Percentiles rank a stretch among this genome's conserved stretches.
phyloP scores from a whole-genome alignment of 2,329 filamentous ascomycete genomes.

The Periconia digitata region DNA sequence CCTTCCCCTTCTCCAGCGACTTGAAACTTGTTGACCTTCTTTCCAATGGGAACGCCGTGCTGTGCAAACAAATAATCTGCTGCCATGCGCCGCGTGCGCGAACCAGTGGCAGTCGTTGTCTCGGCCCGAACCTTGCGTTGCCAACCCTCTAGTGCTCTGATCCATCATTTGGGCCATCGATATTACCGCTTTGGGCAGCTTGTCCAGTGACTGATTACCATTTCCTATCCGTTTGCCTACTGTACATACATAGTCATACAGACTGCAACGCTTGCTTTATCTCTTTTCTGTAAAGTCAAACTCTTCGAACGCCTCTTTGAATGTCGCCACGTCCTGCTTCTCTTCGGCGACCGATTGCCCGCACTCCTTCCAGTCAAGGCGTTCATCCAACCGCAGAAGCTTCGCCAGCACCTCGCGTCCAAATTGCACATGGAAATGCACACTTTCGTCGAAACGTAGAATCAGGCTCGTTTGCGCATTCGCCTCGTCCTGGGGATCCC shows the following conservation, averaged over 20 bases:
- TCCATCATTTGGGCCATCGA: conserved; percentile 19
- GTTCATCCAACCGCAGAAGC: conserved; percentile 74
- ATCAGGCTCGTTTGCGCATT: conserved; percentile 70
- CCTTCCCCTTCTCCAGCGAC: too few relatives aligned
- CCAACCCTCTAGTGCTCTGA: conserved; percentile 42
- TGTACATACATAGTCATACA: background rate
- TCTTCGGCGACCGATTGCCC: conserved; percentile 78
- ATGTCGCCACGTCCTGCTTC: conserved; percentile 71
- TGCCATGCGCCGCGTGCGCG: too few relatives aligned
- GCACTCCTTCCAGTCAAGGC: conserved; percentile 85
- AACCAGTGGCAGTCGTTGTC: conserved; percentile 11
- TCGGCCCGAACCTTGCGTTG: conserved; percentile 31
- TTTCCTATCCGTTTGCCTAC: background rate
- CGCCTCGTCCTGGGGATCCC: conserved; percentile 56
- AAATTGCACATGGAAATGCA: conserved; percentile 88
- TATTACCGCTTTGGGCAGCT: conserved; percentile 7
- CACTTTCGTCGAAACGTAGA: conserved; percentile 69
- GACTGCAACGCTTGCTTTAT: background rate
- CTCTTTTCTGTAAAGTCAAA: conserved; percentile 73
- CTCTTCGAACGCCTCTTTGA: conserved; percentile 78
- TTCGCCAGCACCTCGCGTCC: conserved; percentile 86
- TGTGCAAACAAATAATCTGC: too few relatives aligned
- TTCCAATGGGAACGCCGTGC: too few relatives aligned
- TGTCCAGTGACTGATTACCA: too few relatives aligned
- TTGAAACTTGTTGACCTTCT: too few relatives aligned